A percentile compares a stretch with the other conserved stretches of the same genome.
Evolutionary conservation across 805 yeast species (phyloP).

Genomic region (Candida patagonica): DNA sequence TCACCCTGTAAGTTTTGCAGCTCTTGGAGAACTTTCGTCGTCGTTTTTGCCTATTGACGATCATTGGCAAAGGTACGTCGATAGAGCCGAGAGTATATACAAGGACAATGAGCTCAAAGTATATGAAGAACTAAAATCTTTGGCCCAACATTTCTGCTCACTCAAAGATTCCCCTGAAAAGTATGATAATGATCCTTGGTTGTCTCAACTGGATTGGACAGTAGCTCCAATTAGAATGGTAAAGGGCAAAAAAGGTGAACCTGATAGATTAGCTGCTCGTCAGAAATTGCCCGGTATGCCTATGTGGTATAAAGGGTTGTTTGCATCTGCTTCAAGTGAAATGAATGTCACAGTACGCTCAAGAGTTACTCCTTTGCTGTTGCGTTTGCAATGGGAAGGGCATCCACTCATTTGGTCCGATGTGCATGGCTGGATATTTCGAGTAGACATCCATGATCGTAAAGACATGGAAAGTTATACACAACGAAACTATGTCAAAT

Average conservation of each 20-base stretch:
- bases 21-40: slow-evolving; percentile 62
- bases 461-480: slow-evolving; percentile 20
- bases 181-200: slow-evolving; percentile 74
- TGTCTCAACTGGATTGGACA: slow-evolving; percentile 83
- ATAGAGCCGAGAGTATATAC: slow-evolving; percentile 57
- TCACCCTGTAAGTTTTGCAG: slow-evolving; percentile 92
- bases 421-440: slow-evolving; percentile 80
- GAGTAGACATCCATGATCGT: slow-evolving; percentile 35
- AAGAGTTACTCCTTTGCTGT: slow-evolving; percentile 64
- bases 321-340: slow-evolving; percentile 31
- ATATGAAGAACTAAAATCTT: slow-evolving; percentile 43
- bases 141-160: slow-evolving; percentile 52
- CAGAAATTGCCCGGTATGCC: slow-evolving; percentile 89
- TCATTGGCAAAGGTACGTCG: slow-evolving; percentile 65
- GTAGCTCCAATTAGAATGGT: slow-evolving; percentile 49
- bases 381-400: slow-evolving; percentile 77
- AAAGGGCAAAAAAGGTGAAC: slow-evolving; percentile 54
- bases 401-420: slow-evolving; percentile 77
- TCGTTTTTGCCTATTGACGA: slow-evolving; percentile 70
- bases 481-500: slow-evolving; percentile 30
- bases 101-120: slow-evolving; percentile 49
- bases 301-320: slow-evolving; percentile 73
- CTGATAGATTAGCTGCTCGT: slow-evolving; percentile 35
- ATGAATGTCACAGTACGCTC: slow-evolving; percentile 62
- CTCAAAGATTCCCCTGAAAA: slow-evolving; percentile 34